phyloP scores from a whole-genome alignment of 2,329 filamentous ascomycete genomes.

The Lasiodiplodia sp. region DNA sequence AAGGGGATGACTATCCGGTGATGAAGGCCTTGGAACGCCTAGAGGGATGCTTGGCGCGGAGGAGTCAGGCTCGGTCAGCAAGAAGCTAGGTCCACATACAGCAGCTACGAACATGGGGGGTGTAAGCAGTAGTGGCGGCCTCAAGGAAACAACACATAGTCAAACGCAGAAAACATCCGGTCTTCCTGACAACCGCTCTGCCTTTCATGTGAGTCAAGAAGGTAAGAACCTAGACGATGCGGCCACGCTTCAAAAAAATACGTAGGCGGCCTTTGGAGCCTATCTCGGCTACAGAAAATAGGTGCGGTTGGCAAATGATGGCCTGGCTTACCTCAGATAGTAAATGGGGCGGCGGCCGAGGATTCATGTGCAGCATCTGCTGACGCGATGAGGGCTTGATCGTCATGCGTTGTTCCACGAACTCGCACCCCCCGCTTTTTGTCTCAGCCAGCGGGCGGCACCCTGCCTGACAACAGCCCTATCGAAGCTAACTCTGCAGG shows the following conservation, averaged over 20 bases:
- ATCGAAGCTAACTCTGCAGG: constrained; percentile 3
- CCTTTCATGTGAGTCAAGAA: background rate
- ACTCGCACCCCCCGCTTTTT: constrained; percentile 10
- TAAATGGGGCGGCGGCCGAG: background rate
- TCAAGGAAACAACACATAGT: background rate
- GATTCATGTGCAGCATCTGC: constrained; percentile 1
- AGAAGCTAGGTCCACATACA: background rate
- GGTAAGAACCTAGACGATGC: background rate
- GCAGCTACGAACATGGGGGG: background rate
- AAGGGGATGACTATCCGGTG: background rate
- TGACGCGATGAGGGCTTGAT: background rate
- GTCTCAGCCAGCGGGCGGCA: constrained; percentile 7
- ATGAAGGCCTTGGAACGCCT: background rate
- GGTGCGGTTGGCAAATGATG: background rate
- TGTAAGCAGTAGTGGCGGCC: background rate
- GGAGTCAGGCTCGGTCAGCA: constrained; percentile 12
- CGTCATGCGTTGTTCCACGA: background rate
- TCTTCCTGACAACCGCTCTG: too few relatives aligned
- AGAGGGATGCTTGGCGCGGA: background rate
- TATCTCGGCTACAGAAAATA: background rate
- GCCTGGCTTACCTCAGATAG: background rate
- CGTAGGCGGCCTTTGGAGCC: background rate
- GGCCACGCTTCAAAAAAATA: background rate
- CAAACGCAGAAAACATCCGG: background rate
- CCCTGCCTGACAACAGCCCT: background rate